Evolutionary conservation across 495 filamentous ascomycete species (phyloP), one percentile per base, ranked within the genome.

Genomic region (Durotheca rogersii): DNA sequence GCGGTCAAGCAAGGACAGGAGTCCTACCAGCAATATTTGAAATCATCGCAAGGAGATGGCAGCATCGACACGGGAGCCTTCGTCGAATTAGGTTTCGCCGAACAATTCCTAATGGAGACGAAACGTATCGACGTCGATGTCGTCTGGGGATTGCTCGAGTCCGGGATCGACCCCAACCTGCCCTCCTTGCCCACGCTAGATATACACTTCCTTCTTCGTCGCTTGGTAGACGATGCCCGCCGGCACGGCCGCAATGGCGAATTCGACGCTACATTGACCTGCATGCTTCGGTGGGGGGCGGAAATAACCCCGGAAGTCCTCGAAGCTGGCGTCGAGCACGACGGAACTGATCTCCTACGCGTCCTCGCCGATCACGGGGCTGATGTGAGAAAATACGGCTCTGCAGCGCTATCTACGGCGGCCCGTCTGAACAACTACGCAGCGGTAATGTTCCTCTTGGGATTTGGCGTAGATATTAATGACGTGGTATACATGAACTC

Each of bases 381-480:
- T 7, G 35, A 51, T 14, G 12, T 59, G 9, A 41, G 5, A 12
- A 21, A 11, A 2, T 2, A 36, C 11, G 58, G 58, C 1, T 39
- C 31, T 9, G 5, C 0, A n/a, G 58, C 58, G 3, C 27, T 61
- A 16, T 35, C 15, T 2, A 51, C 0, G 11, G 58, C 58, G 15
- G 49, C 58, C 17, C 17, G 34, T 9, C 27, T 39, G 7, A 29
- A 58, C 17, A 61, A 58, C 12, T 54, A 43, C 14, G 23, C 27
- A 14, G 58, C 58, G 14, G 53, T 54, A 5, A 45, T 39, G 1
- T 61, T 47, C 48, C 29, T 61, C 4, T 33, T 61, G 6, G 32
- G 39, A 6, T 21, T n/a, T 19, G 53, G 48, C 14, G 53, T 61
- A 9, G 44, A 61, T n/a, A 35, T 61, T n/a, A 61, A 61, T n/a